Conservation (phyloP, 2,329 filamentous ascomycete genomes). For the Fusarium nodosum region DNA sequence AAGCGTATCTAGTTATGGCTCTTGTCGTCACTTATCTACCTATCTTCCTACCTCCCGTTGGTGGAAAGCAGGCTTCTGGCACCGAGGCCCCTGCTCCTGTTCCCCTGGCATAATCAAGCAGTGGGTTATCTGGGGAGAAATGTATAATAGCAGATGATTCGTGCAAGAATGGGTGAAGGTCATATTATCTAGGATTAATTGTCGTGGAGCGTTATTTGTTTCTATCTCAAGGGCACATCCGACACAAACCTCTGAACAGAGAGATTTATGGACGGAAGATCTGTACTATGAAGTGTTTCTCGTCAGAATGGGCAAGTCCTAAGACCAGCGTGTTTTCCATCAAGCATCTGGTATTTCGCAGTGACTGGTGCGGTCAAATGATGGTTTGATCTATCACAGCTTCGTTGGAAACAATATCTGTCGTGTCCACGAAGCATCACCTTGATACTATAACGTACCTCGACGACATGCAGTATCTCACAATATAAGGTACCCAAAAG, state of each 20-base stretch:
- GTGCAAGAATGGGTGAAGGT: background rate
- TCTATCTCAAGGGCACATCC: background rate
- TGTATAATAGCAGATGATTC: slow-evolving; percentile 14
- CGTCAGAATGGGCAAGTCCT: slow-evolving; percentile 13
- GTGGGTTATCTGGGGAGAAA: background rate
- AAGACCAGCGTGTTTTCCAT: background rate
- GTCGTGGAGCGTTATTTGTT: slow-evolving; percentile 26
- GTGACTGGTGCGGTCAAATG: background rate
- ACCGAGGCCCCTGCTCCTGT: slow-evolving; percentile 51
- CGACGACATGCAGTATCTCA: background rate
- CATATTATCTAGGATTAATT: slow-evolving; percentile 14
- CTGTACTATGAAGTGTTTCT: slow-evolving; percentile 16
- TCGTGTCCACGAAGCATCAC: background rate
- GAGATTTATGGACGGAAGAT: background rate
- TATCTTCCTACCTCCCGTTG: slow-evolving; percentile 62
- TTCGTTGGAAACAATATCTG: background rate
- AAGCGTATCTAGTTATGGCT: slow-evolving; percentile 66
- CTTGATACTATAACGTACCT: background rate
- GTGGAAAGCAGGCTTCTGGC: slow-evolving; percentile 50
- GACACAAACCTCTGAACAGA: background rate
- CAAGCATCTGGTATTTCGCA: background rate
- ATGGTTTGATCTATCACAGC: background rate
- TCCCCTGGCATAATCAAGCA: slow-evolving; percentile 31
- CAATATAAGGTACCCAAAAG: background rate
- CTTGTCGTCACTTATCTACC: slow-evolving; percentile 67